Percentiles rank a stretch among this genome's conserved stretches.
phyloP scores from a whole-genome alignment of 2,329 filamentous ascomycete species.

The Phyllosticta paracitricarpa region DNA sequence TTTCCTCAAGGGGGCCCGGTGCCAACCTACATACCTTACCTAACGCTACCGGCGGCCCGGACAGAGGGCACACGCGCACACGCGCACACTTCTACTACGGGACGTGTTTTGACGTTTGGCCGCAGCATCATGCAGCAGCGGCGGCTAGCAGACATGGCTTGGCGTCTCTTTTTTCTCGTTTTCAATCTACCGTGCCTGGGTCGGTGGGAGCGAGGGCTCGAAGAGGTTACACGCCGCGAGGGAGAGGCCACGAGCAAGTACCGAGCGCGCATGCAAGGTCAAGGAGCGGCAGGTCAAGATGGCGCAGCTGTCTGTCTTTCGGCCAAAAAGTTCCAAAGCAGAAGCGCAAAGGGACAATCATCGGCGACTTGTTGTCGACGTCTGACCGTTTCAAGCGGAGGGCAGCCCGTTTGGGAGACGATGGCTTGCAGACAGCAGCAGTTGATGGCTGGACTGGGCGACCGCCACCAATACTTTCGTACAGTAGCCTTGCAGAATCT shows the following conservation, averaged over 20 bases:
- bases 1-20: background rate
- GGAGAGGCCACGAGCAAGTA: too few relatives aligned
- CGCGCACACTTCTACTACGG: background rate
- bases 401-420: background rate
- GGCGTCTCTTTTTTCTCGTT: too few relatives aligned
- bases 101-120: background rate
- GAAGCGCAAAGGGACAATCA: background rate
- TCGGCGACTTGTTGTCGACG: background rate
- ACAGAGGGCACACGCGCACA: background rate
- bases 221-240: too few relatives aligned
- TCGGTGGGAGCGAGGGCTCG: too few relatives aligned
- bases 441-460: slow-evolving; percentile 1
- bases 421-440: background rate
- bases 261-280: too few relatives aligned
- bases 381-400: background rate
- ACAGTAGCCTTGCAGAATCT: slow-evolving; percentile 29
- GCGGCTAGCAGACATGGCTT: too few relatives aligned
- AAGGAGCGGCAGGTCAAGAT: background rate
- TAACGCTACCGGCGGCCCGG: background rate
- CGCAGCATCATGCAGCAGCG: background rate
- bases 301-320: background rate
- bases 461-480: slow-evolving; percentile 28
- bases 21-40: background rate
- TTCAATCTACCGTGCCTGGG: too few relatives aligned
- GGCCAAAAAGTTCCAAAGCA: background rate